Base-by-base conservation (phyloP, 352 stramenopile species). In the Hyaloperonospora arabidopsidis region DNA sequence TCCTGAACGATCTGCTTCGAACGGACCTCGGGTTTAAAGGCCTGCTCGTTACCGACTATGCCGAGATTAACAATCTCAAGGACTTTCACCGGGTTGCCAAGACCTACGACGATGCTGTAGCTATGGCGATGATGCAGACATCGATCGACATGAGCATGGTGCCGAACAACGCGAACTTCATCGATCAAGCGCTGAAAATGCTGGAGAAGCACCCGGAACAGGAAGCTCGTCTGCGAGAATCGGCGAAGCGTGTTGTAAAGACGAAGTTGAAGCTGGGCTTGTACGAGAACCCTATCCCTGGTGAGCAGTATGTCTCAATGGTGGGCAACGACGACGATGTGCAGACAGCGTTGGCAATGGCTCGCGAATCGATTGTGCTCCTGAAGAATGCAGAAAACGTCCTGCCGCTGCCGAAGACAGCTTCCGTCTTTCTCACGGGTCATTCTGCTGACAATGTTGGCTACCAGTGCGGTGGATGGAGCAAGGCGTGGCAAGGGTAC, bases 111-210 rank as follows among this genome's bases (percentile, higher is more conserved):
- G 66, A 88, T 14, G 83, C 86, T 4, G 63, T 89, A 0, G 54
- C 63, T 2, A 70, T 84, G 39, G 68, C 81, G 23, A 69, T 96
- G 8, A 45, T 53, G 29, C 68, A 92, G 28, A 91, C 84, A 8
- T 77, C 72, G 14, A 70, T 96, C 29, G 89, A 97, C 45, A 91
- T 97, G 75, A 93, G 77, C 52, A 96, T 96, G 87, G 81, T 93
- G 19, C 55, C 65, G 19, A 46, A 48, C 12, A 55, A 72, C 40
- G 59, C 65, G 1, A 36, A 70, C 14, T 76, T 80, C 40, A 75
- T 89, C 23, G 63, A 79, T 11, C 61, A 77, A 10, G 59, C 45
- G 1, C 66, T 72, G 28, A 49, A 28, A 11, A 68, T 85, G 48
- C 59, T 86, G 13, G 29, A 81, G 35, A 38, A 60, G 5, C 56